A percentile compares a stretch with the other conserved stretches of the same genome.
phyloP scores from a whole-genome alignment of 2,329 filamentous ascomycete species.

The Hypocreales sp. region DNA sequence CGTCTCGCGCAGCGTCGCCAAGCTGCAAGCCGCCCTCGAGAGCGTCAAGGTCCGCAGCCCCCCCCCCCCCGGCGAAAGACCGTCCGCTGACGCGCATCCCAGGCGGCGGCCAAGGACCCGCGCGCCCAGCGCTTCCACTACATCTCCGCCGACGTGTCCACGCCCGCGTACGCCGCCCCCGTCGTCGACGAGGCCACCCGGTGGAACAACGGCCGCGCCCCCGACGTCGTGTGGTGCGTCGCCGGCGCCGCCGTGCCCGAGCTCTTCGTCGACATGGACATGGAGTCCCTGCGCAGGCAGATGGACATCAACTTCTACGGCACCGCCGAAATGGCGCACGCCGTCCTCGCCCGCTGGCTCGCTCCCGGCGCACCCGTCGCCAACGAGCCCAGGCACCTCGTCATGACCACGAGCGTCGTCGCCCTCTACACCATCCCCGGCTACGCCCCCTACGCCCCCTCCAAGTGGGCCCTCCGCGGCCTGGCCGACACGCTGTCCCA shows the following conservation, averaged over 20 bases:
- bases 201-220: slow-evolving; percentile 62
- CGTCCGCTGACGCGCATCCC: neutral
- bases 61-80: neutral
- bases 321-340: slow-evolving; percentile 71
- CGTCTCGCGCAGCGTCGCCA: slow-evolving; percentile 60
- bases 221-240: slow-evolving; percentile 84
- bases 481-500: slow-evolving; percentile 72
- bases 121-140: slow-evolving; percentile 63
- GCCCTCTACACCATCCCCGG: slow-evolving; percentile 67
- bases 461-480: slow-evolving; percentile 72
- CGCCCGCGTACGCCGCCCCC: slow-evolving; percentile 50
- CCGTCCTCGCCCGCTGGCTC: slow-evolving; percentile 63
- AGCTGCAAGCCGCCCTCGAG: slow-evolving; percentile 56
- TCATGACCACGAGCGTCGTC: slow-evolving; percentile 70
- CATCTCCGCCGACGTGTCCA: slow-evolving; percentile 70
- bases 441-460: slow-evolving; percentile 69
- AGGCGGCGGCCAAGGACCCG: slow-evolving; percentile 51
- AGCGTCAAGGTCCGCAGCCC: slow-evolving; percentile 41
- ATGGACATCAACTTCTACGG: slow-evolving; percentile 94
- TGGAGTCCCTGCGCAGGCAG: slow-evolving; percentile 52
- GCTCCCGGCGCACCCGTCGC: slow-evolving; percentile 27
- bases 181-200: slow-evolving; percentile 55
- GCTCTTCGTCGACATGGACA: slow-evolving; percentile 61
- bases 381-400: slow-evolving; percentile 52
- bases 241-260: slow-evolving; percentile 61